Evolutionary conservation across 352 stramenopile genomes (phyloP).

Genomic region (Vaucheria bursata): DNA sequence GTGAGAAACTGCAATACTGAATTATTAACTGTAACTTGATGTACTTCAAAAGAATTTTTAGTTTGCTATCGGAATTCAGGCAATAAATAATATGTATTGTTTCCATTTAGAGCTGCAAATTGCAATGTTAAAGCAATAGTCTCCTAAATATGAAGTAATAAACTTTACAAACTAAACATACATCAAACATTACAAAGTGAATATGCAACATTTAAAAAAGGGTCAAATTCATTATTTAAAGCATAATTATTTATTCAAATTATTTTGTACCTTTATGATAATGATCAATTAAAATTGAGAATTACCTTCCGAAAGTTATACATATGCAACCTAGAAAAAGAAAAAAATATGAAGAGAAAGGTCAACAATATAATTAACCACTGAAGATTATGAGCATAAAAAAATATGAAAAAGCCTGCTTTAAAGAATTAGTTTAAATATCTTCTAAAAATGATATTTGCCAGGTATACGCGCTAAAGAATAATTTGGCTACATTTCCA

Average conservation of each 20-base stretch:
- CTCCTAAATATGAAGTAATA: too few species aligned
- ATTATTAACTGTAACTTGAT: too few species aligned
- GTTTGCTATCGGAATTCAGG: neutral
- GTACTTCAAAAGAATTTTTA: neutral
- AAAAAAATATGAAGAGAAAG: neutral
- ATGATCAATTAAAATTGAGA: too few species aligned
- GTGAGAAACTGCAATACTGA: too few species aligned
- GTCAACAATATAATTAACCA: too few species aligned
- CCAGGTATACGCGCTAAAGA: neutral
- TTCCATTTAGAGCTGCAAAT: neutral
- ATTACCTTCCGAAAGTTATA: conserved; percentile 1
- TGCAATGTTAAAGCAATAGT: neutral
- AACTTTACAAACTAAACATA: too few species aligned
- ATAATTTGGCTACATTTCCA: neutral
- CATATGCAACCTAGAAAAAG: neutral
- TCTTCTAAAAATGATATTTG: neutral
- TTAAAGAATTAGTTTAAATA: neutral
- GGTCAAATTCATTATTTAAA: too few species aligned
- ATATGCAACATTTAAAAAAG: too few species aligned
- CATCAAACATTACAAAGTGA: too few species aligned
- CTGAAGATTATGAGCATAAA: neutral
- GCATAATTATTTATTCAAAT: too few species aligned
- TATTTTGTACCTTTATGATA: too few species aligned
- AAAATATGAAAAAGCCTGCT: neutral
- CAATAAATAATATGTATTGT: neutral